These are phyloP conservation scores for Dendrobium nobile DNA, from an alignment of 106 monocot species.

Conservation along the genomic window DNA sequence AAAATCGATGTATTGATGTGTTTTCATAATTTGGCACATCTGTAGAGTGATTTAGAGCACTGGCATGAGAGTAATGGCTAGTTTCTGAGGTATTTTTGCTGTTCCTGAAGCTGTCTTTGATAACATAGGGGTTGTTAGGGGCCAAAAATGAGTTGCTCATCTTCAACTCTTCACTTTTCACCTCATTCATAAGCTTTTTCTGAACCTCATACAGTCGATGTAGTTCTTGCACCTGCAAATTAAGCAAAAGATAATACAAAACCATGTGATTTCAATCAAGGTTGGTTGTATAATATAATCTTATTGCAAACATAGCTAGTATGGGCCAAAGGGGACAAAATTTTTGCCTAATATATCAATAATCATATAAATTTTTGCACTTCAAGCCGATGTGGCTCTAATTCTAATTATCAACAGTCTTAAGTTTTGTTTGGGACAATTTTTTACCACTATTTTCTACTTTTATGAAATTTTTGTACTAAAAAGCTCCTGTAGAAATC, in stretches of 20 bases:
- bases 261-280: background rate
- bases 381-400: too few relatives aligned
- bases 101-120: conserved; percentile 11
- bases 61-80: conserved; percentile 17
- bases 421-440: too few relatives aligned
- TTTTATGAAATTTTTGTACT: too few relatives aligned
- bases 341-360: too few relatives aligned
- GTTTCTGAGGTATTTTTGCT: conserved; percentile 26
- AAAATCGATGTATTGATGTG: background rate
- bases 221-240: conserved; percentile 46
- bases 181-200: conserved; percentile 44
- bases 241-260: background rate
- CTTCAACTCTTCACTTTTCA: conserved; percentile 11
- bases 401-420: too few relatives aligned
- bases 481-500: too few relatives aligned
- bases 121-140: background rate
- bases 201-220: conserved; percentile 54
- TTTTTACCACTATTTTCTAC: too few relatives aligned
- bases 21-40: background rate
- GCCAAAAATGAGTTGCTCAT: background rate
- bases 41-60: background rate
- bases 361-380: too few relatives aligned
- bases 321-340: too few relatives aligned
- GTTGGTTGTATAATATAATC: too few relatives aligned
- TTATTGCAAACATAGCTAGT: too few relatives aligned